Evolutionary conservation across 768 basidiomycete genomes (phyloP), one percentile per base, ranked within the genome.

Genomic region (Lentinula guzmanii): DNA sequence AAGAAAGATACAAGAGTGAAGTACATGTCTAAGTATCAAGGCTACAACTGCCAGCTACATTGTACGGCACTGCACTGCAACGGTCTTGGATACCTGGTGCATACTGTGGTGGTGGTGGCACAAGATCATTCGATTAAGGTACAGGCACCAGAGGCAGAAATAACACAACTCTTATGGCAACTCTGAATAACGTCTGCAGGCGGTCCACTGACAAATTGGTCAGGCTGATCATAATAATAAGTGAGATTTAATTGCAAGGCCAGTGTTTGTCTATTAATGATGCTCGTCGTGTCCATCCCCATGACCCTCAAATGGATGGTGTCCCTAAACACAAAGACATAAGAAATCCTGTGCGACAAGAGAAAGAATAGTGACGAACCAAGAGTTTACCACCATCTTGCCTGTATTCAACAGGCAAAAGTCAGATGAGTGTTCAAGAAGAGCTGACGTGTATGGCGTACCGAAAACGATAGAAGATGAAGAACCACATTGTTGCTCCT

Each of bases 401-500:
- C 66, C 90, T 91, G 66, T 41, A 65, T 33, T 56, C 34, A 46
- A 5, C 53, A 60, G 11, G 51, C 60, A 55, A 61, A 28, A 55
- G 39, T 33, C 43, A 35, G 28, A 16, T 42, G 41, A 28, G 11
- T 11, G 9, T 35, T 18, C 9, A n/a, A 21, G 31, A 42, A 42
- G 48, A 46, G 9, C 3, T 54, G 11, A 45, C 54, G 31, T 10
- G n/a, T 48, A 61, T 4, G 52, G 80, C 89, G 70, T 69, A 96
- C 95, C 93, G 81, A 65, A 91, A 89, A 61, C 95, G 87, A 76
- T 95, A 97, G 80, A 97, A 96, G 71, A 97, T 94, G 80, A 95
- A 97, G 85, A 96, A 96, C 95, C 95, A 97, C 95, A 97, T 96
- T 28, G 86, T 84, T 37, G 94, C 95, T 53, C 95, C 95, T 50